Base-by-base conservation (phyloP, 805 yeast species). In the Hagleromyces aurorensis region DNA sequence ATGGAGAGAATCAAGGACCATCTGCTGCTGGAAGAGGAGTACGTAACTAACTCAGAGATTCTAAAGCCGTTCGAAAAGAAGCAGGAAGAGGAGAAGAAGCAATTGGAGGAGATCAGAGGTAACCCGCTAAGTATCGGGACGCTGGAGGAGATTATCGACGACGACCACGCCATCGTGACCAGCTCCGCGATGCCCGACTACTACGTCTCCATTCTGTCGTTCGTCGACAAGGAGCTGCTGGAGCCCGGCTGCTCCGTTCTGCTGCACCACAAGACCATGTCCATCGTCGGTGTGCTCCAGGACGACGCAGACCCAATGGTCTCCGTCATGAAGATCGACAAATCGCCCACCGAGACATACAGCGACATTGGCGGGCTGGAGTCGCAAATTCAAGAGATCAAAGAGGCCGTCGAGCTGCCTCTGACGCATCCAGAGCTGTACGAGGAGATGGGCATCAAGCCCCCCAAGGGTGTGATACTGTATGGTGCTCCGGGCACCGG, bases 401-500 rank as follows among this genome's bases (percentile, higher is more conserved):
- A 91, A 62, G 97, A 89, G 61, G 83, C 95, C 6, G 96, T 89
- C 10, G 97, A 89, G 59, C 69, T 89, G 48, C 97, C 97, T 8
- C 68, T 87, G 40, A 86, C 96, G 9, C 96, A 89, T 60, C 97
- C 97, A 1, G 97, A 89, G 58, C 65, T 89, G 47, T 89, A 87
- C 60, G 96, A 91, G 63, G 96, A 87, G 59, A 87, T 89, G 96
- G 97, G 97, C 48, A 89, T 89, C 50, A 86, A 87, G 52, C 97
- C 96, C 8, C 97, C 97, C 30, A 89, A 89, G 64, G 97, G 97
- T 64, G 97, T 89, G 30, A 87, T 89, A 46, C 67, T 89, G 35
- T 89, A 89, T 55, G 97, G 97, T 51, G 93, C 96, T 0, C 97
- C 97, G 19, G 97, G 97, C 60, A 89, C 97, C 3, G 97, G 97